phyloP scores from a whole-genome alignment of 306 rosid species.

The Vicia faba region DNA sequence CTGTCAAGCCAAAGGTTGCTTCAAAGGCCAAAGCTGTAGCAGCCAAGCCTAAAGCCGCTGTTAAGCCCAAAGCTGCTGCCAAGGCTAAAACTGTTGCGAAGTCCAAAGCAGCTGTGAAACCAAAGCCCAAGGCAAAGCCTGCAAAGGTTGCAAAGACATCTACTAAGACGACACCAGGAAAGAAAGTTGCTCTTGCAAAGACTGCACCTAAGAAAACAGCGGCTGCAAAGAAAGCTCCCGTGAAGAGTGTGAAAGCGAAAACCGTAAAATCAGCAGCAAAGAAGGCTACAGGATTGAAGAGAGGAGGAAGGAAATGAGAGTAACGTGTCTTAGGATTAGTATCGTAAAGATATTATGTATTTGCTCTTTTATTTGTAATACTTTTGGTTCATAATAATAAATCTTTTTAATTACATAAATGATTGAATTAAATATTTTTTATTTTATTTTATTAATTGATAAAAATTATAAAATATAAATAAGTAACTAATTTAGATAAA shows the following conservation, averaged over 20 bases:
- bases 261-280: not conserved
- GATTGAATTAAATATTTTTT: too few species aligned
- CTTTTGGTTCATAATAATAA: too few species aligned
- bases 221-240: not conserved
- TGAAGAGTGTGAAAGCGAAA: not conserved
- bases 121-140: too few species aligned
- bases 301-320: conserved; percentile 1
- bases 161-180: not conserved
- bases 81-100: too few species aligned
- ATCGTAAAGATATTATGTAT: too few species aligned
- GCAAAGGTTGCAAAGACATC: not conserved
- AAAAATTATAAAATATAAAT: too few species aligned
- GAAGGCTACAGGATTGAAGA: not conserved
- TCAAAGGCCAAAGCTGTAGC: not conserved
- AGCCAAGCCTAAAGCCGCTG: not conserved
- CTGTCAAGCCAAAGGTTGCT: not conserved
- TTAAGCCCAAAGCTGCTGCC: not conserved
- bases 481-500: too few species aligned
- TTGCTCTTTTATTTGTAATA: too few species aligned
- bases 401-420: too few species aligned
- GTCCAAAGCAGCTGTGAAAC: not conserved
- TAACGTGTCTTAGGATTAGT: too few species aligned
- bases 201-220: not conserved
- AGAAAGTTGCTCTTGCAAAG: not conserved
- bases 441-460: too few species aligned